These are phyloP conservation scores for Fagopyrum tataricum DNA, from an alignment of 148 eudicot species.

Conservation along the genomic window DNA sequence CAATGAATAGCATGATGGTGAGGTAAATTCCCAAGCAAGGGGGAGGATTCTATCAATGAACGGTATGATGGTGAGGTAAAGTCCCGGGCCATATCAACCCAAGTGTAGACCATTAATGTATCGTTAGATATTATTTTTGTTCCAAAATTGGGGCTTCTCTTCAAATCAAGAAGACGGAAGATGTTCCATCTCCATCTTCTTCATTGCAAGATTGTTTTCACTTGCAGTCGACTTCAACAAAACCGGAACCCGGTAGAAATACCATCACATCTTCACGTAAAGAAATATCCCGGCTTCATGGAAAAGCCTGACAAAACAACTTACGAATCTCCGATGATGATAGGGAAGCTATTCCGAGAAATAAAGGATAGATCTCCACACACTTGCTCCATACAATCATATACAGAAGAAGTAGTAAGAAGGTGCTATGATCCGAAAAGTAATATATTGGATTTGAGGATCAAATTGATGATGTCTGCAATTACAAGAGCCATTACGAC, in stretches of 20 bases:
- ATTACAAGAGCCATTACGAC: conserved; percentile 34
- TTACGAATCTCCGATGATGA: conserved; percentile 28
- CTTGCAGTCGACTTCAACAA: conserved; percentile 79
- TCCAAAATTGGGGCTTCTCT: too few species aligned
- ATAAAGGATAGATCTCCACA: conserved; percentile 32
- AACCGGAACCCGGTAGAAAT: conserved; percentile 67
- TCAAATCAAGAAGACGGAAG: too few species aligned
- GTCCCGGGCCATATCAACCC: too few species aligned
- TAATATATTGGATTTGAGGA: conserved; percentile 35
- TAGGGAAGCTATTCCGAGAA: conserved; percentile 40
- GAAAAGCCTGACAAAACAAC: conserved; percentile 40
- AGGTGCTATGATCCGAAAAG: conserved; percentile 32
- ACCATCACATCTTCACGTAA: conserved; percentile 32
- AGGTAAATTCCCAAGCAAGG: too few species aligned
- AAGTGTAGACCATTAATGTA: too few species aligned
- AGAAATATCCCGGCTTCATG: conserved; percentile 59
- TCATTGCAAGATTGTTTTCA: conserved; percentile 57
- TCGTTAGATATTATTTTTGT: too few species aligned
- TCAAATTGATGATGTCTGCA: conserved; percentile 27
- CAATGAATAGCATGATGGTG: too few species aligned
- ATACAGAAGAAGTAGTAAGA: conserved; percentile 26
- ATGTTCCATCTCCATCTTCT: too few species aligned
- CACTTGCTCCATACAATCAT: conserved; percentile 15
- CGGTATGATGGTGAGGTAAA: too few species aligned
- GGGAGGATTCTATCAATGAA: too few species aligned